Evolutionary conservation across 805 yeast genomes (phyloP).

Genomic region (Schwanniomyces sp.): DNA sequence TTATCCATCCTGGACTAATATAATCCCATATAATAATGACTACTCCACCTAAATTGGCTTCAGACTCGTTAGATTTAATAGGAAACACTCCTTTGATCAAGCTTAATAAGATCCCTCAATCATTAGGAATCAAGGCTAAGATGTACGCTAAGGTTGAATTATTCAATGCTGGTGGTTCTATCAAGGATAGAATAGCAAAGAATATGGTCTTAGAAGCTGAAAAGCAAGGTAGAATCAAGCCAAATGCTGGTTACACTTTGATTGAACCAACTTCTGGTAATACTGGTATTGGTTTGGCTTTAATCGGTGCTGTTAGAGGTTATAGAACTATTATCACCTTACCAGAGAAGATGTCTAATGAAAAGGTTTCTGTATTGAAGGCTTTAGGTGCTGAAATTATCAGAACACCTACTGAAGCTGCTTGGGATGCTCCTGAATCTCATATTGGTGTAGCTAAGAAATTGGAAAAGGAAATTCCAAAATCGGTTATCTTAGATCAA

Average conservation of each 20-base stretch:
- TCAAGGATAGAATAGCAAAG: conserved; percentile 85
- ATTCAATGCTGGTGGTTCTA: conserved; percentile 89
- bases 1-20: not conserved
- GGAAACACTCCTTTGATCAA: conserved; percentile 84
- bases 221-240: conserved; percentile 70
- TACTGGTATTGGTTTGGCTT: conserved; percentile 88
- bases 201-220: conserved; percentile 88
- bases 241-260: conserved; percentile 64
- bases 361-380: conserved; percentile 82
- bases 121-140: conserved; percentile 70
- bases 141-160: conserved; percentile 74
- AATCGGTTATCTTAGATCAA: conserved; percentile 82
- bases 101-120: conserved; percentile 74
- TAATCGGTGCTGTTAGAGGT: conserved; percentile 84
- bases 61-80: conserved; percentile 68
- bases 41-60: conserved; percentile 22
- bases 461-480: conserved; percentile 79
- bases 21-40: not conserved
- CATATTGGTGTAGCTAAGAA: conserved; percentile 86
- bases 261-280: conserved; percentile 92
- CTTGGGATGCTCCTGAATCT: conserved; percentile 90
- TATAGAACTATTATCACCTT: conserved; percentile 84
- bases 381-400: conserved; percentile 90
- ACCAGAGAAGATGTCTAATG: conserved; percentile 92
- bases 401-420: conserved; percentile 90